Base-by-base conservation (phyloP, 2,329 filamentous ascomycete genomes). In the Exophiala sideris region DNA sequence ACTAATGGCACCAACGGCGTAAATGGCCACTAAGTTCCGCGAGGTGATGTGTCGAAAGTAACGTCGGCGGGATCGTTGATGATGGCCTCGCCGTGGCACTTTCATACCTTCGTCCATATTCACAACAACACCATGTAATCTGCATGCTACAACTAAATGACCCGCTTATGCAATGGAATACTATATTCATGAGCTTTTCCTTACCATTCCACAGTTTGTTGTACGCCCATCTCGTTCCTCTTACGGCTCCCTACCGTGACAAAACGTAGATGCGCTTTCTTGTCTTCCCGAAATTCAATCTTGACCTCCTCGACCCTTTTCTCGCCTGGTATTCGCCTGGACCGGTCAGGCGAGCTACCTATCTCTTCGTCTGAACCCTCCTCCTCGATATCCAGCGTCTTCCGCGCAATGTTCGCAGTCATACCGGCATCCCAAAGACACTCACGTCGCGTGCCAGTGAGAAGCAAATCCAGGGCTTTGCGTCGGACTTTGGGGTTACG, bases 391-490 rank as follows among this genome's bases (percentile, higher is more conserved):
- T 52, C 48, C 40, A 52, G 32, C 2, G 53, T 56, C 9, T 50
- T 56, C 9, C 18, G 29, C 6, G 39, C 48, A n/a, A 56, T 48
- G 9, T 50, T 45, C 3, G 36, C 53, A 3, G 53, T 56, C 36
- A 51, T 20, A 8, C 33, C 18, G 7, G 40, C 35, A 12, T 88
- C 84, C 84, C 84, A 87, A 77, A 87, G 84, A 24, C 82, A 84
- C 67, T 88, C 85, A 42, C 84, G 74, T 44, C 83, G 75, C 5
- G 82, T 78, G 62, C 80, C 83, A 60, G 12, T 44, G 33, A 48
- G 20, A 77, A 88, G 68, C 39, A 87, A 66, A 65, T 81, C 75
- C 39, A 87, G 83, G 9, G 85, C 84, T 58, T 81, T 78, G 11
- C 82, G 74, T n/a, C 85, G 78, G 24, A 80, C 74, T 1, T 71